Evolutionary conservation across 257 asterid genomes (phyloP), one percentile per base, ranked within the genome.

Genomic region (Solanum tarijense): DNA sequence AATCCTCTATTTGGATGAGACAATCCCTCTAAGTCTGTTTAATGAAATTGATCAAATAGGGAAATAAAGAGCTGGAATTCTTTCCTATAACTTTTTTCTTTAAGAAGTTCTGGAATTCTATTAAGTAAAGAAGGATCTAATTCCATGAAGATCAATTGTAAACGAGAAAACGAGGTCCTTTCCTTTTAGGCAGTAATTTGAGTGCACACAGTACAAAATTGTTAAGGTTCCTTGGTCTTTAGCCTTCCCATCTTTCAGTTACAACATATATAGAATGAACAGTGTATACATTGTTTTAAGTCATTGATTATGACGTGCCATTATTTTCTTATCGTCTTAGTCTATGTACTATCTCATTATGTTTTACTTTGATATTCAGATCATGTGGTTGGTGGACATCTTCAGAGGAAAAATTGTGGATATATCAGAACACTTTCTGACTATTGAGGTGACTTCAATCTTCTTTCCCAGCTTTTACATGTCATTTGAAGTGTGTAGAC

Each of bases 321-420:
- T 52, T 82, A 82, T 82, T 52, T 52, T 48, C 27, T 48, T 82
- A 32, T 78, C 43, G 62, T 52, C 43, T 82, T 31, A 29, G 32
- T 82, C 43, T 31, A 20, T 82, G 86, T 48, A 48, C 71, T 48
- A 18, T 11, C 18, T 81, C 88, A 78, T 90, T 76, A 74, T 18
- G 85, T 38, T 81, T 88, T 87, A 84, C 87, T 86, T 48, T 89
- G 65, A 83, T 89, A 73, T 90, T 88, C 93, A 94, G 98, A 94
- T 96, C 87, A 94, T 92, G 95, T 94, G 97, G 97, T 89, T 96
- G 72, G 94, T 89, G 87, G 93, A 96, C 88, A 92, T 91, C 91
- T 96, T 96, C 95, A 92, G 98, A 90, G 98, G 91, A 76, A 96
- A 90, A 52, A 84, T 94, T 35, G 98, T 96, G 93, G 98, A 96